Percentiles rank a stretch among this genome's conserved stretches.
Conservation (phyloP, 1,139 yeast species). For the Geotrichum klebahnii region DNA sequence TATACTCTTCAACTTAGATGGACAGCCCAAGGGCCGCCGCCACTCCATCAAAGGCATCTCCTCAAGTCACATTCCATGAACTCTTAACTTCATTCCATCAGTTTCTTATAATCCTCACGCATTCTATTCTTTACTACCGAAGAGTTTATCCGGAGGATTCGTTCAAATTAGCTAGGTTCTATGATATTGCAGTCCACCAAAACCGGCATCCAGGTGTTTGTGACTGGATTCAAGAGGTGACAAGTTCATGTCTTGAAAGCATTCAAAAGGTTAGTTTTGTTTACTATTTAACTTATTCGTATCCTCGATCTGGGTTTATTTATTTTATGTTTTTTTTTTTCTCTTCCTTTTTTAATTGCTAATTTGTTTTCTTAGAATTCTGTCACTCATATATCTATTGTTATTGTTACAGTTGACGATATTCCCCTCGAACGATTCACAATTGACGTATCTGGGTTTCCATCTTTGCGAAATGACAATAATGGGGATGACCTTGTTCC, state of each 20-base stretch:
- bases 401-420: constrained; percentile 27
- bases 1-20: not conserved
- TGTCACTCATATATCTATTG: constrained; percentile 28
- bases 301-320: constrained; percentile 7
- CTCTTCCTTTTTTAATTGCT: not conserved
- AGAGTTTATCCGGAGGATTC: constrained; percentile 38
- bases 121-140: constrained; percentile 37
- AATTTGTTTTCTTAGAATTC: not conserved
- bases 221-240: constrained; percentile 38
- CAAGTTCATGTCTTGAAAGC: constrained; percentile 30
- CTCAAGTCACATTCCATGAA: constrained; percentile 1
- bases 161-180: constrained; percentile 37
- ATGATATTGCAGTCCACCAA: constrained; percentile 37
- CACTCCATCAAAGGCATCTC: not conserved
- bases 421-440: constrained; percentile 37
- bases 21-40: not conserved
- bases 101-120: constrained; percentile 38
- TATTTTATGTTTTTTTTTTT: not conserved
- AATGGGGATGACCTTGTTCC: too few relatives aligned
- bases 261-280: constrained; percentile 30
- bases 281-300: too few relatives aligned
- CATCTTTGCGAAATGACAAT: not conserved
- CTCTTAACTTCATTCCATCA: constrained; percentile 30
- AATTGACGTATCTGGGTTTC: constrained; percentile 34
- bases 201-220: constrained; percentile 40